Evolutionary conservation across 768 basidiomycete species (phyloP).

Genomic region (Royoungia palumana): DNA sequence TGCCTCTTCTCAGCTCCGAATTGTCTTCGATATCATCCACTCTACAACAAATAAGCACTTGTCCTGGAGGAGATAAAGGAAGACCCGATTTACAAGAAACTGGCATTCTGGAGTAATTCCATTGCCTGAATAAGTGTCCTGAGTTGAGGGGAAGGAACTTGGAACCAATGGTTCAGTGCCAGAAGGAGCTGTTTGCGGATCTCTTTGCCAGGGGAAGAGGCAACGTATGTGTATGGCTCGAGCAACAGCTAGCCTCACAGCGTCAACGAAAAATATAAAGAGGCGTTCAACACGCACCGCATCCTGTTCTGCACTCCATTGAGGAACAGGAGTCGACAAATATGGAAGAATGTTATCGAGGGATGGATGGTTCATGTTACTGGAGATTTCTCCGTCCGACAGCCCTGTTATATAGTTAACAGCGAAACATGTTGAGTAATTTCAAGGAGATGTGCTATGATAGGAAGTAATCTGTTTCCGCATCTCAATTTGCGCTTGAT

Average conservation of each 20-base stretch:
- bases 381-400: too few species aligned
- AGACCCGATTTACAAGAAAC: constrained; percentile 69
- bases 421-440: too few species aligned
- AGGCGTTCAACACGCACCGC: constrained; percentile 11
- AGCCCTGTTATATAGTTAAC: too few species aligned
- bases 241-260: constrained; percentile 45
- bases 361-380: constrained; percentile 27
- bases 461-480: too few species aligned
- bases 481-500: too few species aligned
- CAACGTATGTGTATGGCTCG: constrained; percentile 87
- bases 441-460: too few species aligned
- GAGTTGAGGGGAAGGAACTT: constrained; percentile 72
- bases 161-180: constrained; percentile 89
- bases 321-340: constrained; percentile 27
- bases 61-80: neutral
- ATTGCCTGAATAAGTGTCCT: constrained; percentile 73
- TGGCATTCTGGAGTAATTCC: constrained; percentile 90
- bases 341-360: constrained; percentile 40
- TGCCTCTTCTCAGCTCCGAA: constrained; percentile 79
- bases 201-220: constrained; percentile 86
- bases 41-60: constrained; percentile 34
- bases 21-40: constrained; percentile 95
- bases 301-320: constrained; percentile 22
- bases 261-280: neutral
- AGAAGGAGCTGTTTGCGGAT: constrained; percentile 82